Evolutionary conservation across 208 protist genomes (phyloP).

Genomic region (Vickermania spadyakhi): DNA sequence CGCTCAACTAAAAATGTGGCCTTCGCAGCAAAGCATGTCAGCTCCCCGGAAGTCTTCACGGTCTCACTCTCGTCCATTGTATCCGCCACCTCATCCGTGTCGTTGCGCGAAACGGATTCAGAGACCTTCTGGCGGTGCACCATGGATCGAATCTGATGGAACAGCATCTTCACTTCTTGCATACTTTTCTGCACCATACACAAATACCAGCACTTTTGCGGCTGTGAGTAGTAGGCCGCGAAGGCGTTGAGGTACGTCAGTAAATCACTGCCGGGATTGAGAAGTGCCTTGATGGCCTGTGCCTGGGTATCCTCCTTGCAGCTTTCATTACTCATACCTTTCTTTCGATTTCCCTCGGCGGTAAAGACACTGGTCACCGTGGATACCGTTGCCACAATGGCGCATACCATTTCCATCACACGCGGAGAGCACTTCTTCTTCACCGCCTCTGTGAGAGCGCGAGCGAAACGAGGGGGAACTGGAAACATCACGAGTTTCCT

Average conservation of each 20-base stretch:
- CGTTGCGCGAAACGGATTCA: slow-evolving; percentile 19
- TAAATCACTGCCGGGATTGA: slow-evolving; percentile 81
- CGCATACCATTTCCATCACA: slow-evolving; percentile 29
- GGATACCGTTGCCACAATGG: slow-evolving; percentile 39
- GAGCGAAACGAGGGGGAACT: slow-evolving; percentile 77
- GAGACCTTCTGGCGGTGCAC: background rate
- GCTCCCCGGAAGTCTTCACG: background rate
- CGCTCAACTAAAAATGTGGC: slow-evolving; percentile 12
- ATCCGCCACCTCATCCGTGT: slow-evolving; percentile 40
- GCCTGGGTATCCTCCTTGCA: slow-evolving; percentile 26
- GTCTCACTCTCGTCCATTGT: slow-evolving; percentile 55
- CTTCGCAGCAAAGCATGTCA: background rate
- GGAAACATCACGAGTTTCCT: slow-evolving; percentile 63
- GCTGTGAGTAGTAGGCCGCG: slow-evolving; percentile 39
- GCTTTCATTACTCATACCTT: slow-evolving; percentile 36
- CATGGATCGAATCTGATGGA: slow-evolving; percentile 34
- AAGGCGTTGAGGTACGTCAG: slow-evolving; percentile 75
- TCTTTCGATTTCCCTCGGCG: slow-evolving; percentile 67
- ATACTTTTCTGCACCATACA: slow-evolving; percentile 85
- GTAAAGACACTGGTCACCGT: slow-evolving; percentile 81
- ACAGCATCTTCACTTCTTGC: slow-evolving; percentile 58
- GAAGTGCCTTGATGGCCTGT: slow-evolving; percentile 34
- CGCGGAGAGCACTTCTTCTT: slow-evolving; percentile 29
- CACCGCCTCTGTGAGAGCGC: slow-evolving; percentile 53
- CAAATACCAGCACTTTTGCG: background rate